These are phyloP conservation scores for Vickermania ingenoplastis DNA, from an alignment of 208 protist genomes.

Conservation along the genomic window DNA sequence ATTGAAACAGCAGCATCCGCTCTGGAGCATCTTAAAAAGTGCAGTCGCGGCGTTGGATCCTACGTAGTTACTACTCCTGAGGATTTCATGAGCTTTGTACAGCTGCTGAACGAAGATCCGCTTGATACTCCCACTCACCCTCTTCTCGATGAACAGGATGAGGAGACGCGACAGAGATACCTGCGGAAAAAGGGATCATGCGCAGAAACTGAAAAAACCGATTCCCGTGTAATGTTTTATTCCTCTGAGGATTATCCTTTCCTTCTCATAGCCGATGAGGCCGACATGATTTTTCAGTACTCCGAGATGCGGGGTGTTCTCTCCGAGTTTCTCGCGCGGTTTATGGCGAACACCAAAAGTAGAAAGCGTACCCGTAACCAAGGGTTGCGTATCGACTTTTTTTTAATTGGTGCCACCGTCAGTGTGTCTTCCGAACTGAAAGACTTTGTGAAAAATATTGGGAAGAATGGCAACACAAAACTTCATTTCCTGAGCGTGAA, in stretches of 20 bases:
- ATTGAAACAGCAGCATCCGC: slow-evolving; percentile 27
- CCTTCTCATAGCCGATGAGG: slow-evolving; percentile 78
- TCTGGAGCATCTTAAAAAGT: slow-evolving; percentile 28
- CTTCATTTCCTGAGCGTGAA: slow-evolving; percentile 33
- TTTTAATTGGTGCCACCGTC: slow-evolving; percentile 82
- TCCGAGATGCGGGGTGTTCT: slow-evolving; percentile 46
- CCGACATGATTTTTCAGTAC: slow-evolving; percentile 73
- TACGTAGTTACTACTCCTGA: slow-evolving; percentile 77
- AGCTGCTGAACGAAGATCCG: slow-evolving; percentile 8
- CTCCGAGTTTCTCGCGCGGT: slow-evolving; percentile 19
- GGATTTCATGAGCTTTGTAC: slow-evolving; percentile 48
- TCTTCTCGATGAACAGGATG: slow-evolving; percentile 45
- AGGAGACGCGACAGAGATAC: slow-evolving; percentile 37
- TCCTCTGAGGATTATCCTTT: slow-evolving; percentile 29
- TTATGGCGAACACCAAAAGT: slow-evolving; percentile 6
- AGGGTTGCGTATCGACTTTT: slow-evolving; percentile 42
- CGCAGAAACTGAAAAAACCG: neutral
- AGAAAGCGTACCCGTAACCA: slow-evolving; percentile 1
- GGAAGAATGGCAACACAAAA: slow-evolving; percentile 10
- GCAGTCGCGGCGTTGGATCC: slow-evolving; percentile 49
- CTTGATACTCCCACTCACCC: neutral
- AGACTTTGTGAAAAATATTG: slow-evolving; percentile 22
- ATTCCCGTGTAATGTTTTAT: slow-evolving; percentile 5
- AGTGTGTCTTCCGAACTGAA: slow-evolving; percentile 40
- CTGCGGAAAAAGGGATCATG: slow-evolving; percentile 6